Evolutionary conservation across 2,329 filamentous ascomycete genomes (phyloP).

Genomic region (Xylariales sp.): DNA sequence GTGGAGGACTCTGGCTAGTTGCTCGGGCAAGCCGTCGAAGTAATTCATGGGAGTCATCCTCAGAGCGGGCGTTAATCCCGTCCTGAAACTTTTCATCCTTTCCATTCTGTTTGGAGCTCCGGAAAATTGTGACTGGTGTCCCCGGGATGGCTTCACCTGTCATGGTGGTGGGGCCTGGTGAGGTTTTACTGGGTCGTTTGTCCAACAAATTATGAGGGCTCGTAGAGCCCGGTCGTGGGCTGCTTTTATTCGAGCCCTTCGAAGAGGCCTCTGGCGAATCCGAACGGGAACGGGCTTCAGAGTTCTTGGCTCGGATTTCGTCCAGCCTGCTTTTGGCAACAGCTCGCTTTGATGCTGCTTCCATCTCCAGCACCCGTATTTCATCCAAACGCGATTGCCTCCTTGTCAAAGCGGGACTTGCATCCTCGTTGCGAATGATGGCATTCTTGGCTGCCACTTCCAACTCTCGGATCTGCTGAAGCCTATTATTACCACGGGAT

Average conservation of each 20-base stretch:
- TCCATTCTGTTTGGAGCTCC: background rate
- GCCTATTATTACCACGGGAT: constrained; percentile 26
- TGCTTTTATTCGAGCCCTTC: constrained; percentile 24
- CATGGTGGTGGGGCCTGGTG: too few relatives aligned
- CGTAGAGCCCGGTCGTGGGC: constrained; percentile 8
- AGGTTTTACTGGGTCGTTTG: too few relatives aligned
- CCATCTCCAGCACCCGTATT: constrained; percentile 38
- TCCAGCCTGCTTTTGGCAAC: constrained; percentile 46
- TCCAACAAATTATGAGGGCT: too few relatives aligned
- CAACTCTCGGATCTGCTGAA: constrained; percentile 29
- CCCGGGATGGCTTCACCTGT: background rate
- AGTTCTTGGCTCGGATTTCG: constrained; percentile 48
- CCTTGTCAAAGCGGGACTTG: constrained; percentile 10
- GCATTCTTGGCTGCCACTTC: constrained; percentile 26
- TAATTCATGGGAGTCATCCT: constrained; percentile 42
- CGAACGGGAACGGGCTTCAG: constrained; percentile 32
- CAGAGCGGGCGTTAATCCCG: constrained; percentile 13
- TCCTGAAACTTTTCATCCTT: background rate
- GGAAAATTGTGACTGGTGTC: background rate
- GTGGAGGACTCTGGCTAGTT: constrained; percentile 38
- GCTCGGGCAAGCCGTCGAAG: constrained; percentile 45
- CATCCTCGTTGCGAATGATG: constrained; percentile 16
- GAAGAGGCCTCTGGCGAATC: constrained; percentile 36
- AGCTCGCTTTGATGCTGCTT: constrained; percentile 39
- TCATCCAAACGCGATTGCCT: constrained; percentile 45